Evolutionary conservation across 768 basidiomycete species (phyloP), one percentile per base, ranked within the genome.

Genomic region (Boletus coccyginus): DNA sequence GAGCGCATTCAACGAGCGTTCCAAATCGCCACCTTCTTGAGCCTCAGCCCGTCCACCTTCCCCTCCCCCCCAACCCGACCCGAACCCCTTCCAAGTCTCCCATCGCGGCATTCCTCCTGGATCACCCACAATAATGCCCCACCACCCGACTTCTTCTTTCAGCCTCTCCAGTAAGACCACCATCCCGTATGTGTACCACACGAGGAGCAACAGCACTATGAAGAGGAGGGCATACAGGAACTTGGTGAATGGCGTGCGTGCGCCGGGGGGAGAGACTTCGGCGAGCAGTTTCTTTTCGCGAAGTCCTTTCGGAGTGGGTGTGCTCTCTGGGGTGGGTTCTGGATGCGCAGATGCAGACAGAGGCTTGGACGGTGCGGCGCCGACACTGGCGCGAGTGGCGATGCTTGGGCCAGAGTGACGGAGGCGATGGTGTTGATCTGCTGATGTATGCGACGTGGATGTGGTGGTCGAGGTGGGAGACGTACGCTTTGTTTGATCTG

Each of bases 91-190:
- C 38, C 31, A 5, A 5, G 8, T 21, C 38, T 13, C 35, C 55
- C 53, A 62, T n/a, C 35, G 36, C n/a, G 16, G 5, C 36, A 13
- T 41, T 24, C 47, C 43, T 39, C 41, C 53, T 2, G 46, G 12
- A 29, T 55, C 62, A 19, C 50, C 63, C 31, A 36, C 17, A 9
- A 56, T 35, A 41, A 58, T 19, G 5, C 57, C 52, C 83, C 85
- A 85, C 86, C 85, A 85, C 9, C 83, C 83, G 0, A 81, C 81
- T 12, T 79, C 81, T 12, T 82, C 77, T 0, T 74, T 69, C 36
- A 69, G 11, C 62, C 80, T 80, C 74, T 77, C 79, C 58, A 83
- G 74, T 16, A 79, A 41, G 5, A 75, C 46, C 8, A 77, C 45
- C 31, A 78, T 53, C 12, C 79, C 75, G 58, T 81, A 87, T 5